phyloP scores from a whole-genome alignment of 2,329 filamentous ascomycete species.

The Graphium sp. region DNA sequence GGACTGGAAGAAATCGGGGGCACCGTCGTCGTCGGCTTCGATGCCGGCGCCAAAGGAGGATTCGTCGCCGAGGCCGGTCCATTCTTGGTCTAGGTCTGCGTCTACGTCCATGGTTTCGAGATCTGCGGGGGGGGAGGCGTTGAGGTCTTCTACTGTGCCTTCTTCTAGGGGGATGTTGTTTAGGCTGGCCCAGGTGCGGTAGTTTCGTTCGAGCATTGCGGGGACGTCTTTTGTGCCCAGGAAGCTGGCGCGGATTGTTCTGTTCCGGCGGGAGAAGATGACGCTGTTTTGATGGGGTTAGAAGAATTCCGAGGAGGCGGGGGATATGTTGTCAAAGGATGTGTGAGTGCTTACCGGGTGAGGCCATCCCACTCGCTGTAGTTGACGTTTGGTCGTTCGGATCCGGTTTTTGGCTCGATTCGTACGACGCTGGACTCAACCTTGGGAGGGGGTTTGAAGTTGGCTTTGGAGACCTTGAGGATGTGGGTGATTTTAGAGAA shows the following conservation, averaged over 20 bases:
- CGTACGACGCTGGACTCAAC: slow-evolving; percentile 86
- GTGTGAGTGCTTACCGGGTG: no score
- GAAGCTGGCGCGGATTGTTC: slow-evolving; percentile 69
- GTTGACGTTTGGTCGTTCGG: slow-evolving; percentile 68
- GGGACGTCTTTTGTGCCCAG: slow-evolving; percentile 67
- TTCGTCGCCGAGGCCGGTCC: slow-evolving; percentile 19
- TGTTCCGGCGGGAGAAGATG: slow-evolving; percentile 60
- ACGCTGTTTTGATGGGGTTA: no score
- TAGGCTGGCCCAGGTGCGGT: slow-evolving; percentile 77
- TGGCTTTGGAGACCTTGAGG: slow-evolving; percentile 91
- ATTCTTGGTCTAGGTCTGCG: slow-evolving; percentile 23
- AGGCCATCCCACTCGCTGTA: slow-evolving; percentile 95
- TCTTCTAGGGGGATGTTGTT: slow-evolving; percentile 70
- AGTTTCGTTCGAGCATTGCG: slow-evolving; percentile 71
- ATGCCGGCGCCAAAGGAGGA: slow-evolving; percentile 26
- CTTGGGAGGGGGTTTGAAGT: slow-evolving; percentile 87
- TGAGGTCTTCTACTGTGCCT: slow-evolving; percentile 3
- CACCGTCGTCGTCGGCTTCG: slow-evolving; percentile 45
- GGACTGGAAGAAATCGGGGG: slow-evolving; percentile 21
- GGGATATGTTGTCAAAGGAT: no score
- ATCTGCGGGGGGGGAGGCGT: slow-evolving; percentile 24
- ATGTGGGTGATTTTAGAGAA: slow-evolving; percentile 51
- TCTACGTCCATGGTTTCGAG: slow-evolving; percentile 18
- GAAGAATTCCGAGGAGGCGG: no score
- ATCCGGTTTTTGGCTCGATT: slow-evolving; percentile 69